These are phyloP conservation scores for Aspergillus fructus DNA, from an alignment of 2,329 filamentous ascomycete species.

Conservation along the genomic window DNA sequence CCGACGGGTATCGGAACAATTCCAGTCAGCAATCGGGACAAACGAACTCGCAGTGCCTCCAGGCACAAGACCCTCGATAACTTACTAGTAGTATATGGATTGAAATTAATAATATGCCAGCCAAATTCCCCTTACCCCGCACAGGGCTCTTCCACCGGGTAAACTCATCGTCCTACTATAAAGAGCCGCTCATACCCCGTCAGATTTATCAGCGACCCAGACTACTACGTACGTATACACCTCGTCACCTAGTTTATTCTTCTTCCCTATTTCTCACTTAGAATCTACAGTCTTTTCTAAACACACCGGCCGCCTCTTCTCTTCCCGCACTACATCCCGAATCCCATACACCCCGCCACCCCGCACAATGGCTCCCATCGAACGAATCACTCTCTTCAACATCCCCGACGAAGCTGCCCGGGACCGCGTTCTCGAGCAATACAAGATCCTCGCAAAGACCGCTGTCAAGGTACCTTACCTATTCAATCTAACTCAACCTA, in stretches of 20 bases:
- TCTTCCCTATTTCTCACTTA: not conserved
- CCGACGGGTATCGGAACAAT: not conserved
- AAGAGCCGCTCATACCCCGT: not conserved
- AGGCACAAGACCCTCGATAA: not conserved
- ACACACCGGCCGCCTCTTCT: not conserved
- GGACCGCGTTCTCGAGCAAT: constrained; percentile 44
- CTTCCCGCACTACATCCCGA: not conserved
- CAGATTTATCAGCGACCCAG: too few relatives aligned
- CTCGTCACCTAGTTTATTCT: not conserved
- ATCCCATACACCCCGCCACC: not conserved
- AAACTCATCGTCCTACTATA: not conserved
- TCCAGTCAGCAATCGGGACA: not conserved
- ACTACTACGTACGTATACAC: not conserved
- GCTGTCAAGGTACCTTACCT: constrained; percentile 42
- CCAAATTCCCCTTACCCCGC: not conserved
- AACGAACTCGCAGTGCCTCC: not conserved
- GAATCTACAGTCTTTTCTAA: not conserved
- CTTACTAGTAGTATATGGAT: not conserved
- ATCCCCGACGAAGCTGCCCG: constrained; percentile 48
- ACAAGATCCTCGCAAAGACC: constrained; percentile 43
- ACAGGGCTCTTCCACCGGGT: not conserved
- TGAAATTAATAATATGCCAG: not conserved
- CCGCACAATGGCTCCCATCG: constrained; percentile 41
- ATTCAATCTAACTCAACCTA: not conserved
- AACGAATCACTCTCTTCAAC: constrained; percentile 56